Evolutionary conservation across 2,329 filamentous ascomycete genomes (phyloP), one percentile per base, ranked within the genome.

Genomic region (Cryoendolithus antarcticus): DNA sequence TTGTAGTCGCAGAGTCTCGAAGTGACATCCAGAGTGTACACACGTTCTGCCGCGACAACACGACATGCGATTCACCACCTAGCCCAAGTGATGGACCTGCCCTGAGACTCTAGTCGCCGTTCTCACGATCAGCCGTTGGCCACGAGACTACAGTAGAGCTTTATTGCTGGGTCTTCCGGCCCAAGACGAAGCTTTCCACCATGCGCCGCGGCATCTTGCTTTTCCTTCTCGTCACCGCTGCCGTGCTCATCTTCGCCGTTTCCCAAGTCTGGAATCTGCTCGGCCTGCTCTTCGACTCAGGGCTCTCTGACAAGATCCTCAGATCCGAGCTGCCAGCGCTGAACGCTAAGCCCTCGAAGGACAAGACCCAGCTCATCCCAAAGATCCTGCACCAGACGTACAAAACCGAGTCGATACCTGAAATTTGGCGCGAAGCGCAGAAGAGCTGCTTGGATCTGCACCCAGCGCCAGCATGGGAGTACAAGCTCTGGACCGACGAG

Each of bases 361-460:
- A 67, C 35, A 21, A 3, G 19, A 69, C 71, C 7, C 74, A 77
- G 48, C 57, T 82, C 47, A 82, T 85, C 36, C 80, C 80, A 35
- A 82, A 81, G 61, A 84, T 85, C 53, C 82, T 85, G 41, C 80
- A 85, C 62, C 80, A 85, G 57, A 84, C 80, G 7, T 84, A 83
- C 60, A 75, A 74, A 52, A 84, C 82, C 55, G 72, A 78, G 40
- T 75, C 69, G 32, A 76, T 86, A 30, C 81, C 81, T 0, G 64
- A 63, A 33, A 71, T 77, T 38, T 86, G 82, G 82, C 61, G 67
- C 42, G 69, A 67, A 6, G 70, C 79, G 27, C 78, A 82, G 49
- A 64, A 75, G 59, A 78, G 69, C 49, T 86, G 82, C 61, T 63
- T 77, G 39, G 70, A 79, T 12, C 57, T 79, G 37, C 81, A 86